Evolutionary conservation across 2,329 filamentous ascomycete genomes (phyloP).

Genomic region (Ceratocystis variospora): DNA sequence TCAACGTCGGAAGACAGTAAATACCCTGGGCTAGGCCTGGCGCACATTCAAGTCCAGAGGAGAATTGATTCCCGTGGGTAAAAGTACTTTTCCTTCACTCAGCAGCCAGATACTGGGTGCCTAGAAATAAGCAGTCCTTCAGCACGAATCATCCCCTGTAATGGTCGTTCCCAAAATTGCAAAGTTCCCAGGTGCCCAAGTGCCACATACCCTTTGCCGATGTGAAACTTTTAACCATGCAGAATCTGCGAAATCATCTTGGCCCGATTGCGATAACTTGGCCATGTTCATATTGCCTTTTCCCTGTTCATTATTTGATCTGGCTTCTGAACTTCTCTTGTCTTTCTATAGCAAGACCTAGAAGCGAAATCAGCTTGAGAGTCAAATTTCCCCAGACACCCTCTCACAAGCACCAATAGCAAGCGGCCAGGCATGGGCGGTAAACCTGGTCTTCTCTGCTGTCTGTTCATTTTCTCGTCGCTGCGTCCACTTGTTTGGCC

Average conservation of each 20-base stretch:
- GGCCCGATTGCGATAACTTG: not conserved
- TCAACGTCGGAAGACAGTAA: too few relatives aligned
- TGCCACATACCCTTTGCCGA: not conserved
- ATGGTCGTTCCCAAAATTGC: too few relatives aligned
- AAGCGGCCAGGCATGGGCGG: too few relatives aligned
- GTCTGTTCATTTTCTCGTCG: not conserved
- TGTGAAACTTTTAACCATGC: not conserved
- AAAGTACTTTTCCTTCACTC: too few relatives aligned
- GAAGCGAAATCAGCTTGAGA: not conserved
- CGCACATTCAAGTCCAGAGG: too few relatives aligned
- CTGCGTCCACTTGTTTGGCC: not conserved
- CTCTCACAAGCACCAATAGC: not conserved
- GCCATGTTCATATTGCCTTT: not conserved
- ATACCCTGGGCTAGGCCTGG: too few relatives aligned
- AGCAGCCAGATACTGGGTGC: too few relatives aligned
- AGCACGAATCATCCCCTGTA: too few relatives aligned
- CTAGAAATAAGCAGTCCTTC: too few relatives aligned
- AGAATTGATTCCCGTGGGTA: too few relatives aligned
- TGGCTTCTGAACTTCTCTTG: not conserved
- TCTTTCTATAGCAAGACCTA: not conserved
- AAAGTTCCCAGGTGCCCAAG: not conserved
- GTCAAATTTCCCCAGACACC: not conserved
- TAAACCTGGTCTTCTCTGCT: too few relatives aligned
- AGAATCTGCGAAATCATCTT: not conserved
- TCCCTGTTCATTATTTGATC: not conserved